phyloP scores from a whole-genome alignment of 148 eudicot species.

The Diospyros kaki region DNA sequence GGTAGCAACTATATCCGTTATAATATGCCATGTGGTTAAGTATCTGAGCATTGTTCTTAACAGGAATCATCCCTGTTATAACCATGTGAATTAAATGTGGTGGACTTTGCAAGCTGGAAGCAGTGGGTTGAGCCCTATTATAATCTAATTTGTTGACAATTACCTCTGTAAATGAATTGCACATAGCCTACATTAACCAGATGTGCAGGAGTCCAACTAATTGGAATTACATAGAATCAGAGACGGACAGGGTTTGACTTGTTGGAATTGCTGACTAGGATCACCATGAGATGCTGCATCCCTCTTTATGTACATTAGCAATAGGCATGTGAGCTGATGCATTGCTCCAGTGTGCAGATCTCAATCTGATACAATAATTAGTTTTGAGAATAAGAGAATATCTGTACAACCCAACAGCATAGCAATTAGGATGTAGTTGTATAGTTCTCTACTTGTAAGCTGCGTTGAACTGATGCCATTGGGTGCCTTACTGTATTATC shows the following conservation, averaged over 20 bases:
- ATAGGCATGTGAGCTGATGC: not conserved
- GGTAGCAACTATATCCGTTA: not conserved
- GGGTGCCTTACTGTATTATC: not conserved
- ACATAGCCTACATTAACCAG: too few species aligned
- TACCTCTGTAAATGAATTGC: not conserved
- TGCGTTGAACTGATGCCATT: not conserved
- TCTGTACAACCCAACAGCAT: not conserved
- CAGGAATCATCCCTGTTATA: not conserved
- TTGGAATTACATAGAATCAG: too few species aligned
- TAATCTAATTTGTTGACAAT: not conserved
- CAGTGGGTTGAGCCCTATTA: not conserved
- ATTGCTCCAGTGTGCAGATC: not conserved
- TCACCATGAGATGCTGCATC: conserved; percentile 7
- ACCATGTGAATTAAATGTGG: not conserved
- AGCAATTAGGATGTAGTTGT: not conserved
- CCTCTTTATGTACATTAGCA: not conserved
- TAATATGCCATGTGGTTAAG: not conserved
- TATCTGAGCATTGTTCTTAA: not conserved
- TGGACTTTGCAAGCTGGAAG: not conserved
- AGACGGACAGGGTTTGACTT: not conserved
- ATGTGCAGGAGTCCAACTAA: too few species aligned
- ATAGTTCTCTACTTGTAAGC: not conserved
- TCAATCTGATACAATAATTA: not conserved
- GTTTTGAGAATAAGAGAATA: not conserved
- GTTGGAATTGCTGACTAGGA: not conserved